Evolutionary conservation across 148 eudicot species (phyloP), one percentile per base, ranked within the genome.

Genomic region (Vaccinium macrocarpon): DNA sequence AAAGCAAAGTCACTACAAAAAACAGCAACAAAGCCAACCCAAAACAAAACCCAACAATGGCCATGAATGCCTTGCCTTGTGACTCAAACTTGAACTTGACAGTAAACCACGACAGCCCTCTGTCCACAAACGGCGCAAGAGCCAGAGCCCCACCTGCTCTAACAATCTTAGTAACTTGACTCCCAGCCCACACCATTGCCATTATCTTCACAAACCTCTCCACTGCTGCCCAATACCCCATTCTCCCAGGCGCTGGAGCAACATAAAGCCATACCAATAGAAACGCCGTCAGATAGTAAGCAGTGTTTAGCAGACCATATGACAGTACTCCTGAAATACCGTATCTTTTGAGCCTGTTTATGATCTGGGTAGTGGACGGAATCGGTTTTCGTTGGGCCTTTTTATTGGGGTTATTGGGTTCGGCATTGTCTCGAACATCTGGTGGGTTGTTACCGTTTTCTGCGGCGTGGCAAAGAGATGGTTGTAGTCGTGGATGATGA

Each of bases 121-220:
- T 90, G 57, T 93, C 95, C 59, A 91, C 95, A 68, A 93, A 71
- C 75, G 95, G 95, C 72, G 93, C 93, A 81, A 93, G 90, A 18
- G 95, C 95, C 56, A 93, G 91, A 80, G 95, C 93, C 91, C 99
- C 97, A 76, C 89, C 98, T 57, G 98, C 99, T 89, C 98, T 88
- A 8, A 93, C 4, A 62, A 95, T 91, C 88, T 96, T 96, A 46
- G 99, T 96, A 29, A 94, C 96, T 89, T 96, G 98, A 85, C 99
- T 96, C 87, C 99, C 99, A 55, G 98, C 98, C 99, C 98, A 97
- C 61, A 97, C 99, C 97, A 96, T 93, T 85, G 98, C 99, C 97
- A 97, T 92, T 81, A 97, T 88, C 87, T 97, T 92, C 57, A 95
- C 86, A 89, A 97, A 97, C 90, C 93, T 93, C 86, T 92, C 83